Evolutionary conservation across 2,329 filamentous ascomycete genomes (phyloP), one percentile per base, ranked within the genome.

Genomic region (Xylaria hypoxylon): DNA sequence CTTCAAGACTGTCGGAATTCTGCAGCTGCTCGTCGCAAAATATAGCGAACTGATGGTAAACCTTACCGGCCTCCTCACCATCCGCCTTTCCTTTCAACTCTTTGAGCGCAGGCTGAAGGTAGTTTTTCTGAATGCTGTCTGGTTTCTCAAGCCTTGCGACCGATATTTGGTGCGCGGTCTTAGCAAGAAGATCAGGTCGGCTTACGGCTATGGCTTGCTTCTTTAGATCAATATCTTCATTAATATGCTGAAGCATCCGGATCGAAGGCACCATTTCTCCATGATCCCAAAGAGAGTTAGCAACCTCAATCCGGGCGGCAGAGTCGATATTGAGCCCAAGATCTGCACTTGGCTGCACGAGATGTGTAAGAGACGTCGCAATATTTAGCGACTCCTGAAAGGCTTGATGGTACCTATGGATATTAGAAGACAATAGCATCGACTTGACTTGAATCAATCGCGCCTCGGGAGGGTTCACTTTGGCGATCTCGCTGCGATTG

Each of bases 21-120:
- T 97, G 92, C 10, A 99, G 84, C 77, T 99, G 96, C 74, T 94
- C 90, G 77, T 99, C 95, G 74, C 96, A 99, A 77, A 99, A 99
- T 58, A 90, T 87, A 28, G 96, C 96, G 78, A 98, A 98, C 73
- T 97, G 93, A 76, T 97, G 94, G 74, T 94, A 97, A 0, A 98
- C 96, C 71, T 93, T 87, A 1, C 94, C 94, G 2, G 94, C 92
- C 67, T 95, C 92, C 50, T 86, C 84, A 1, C 92, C 91, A 59
- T 89, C 85, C 5, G 81, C 85, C 51, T 87, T 86, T 1, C 89
- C 89, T 72, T 88, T 91, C 7, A 99, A 83, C 75, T 96, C 92
- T 71, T 89, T 90, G 31, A 98, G 89, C 0, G 96, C 94, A 24
- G 93, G 92, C 61, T 91, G 87, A 0, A 99, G 85, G 73, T 97